Evolutionary conservation across 2,329 filamentous ascomycete species (phyloP).

Genomic region (Aspergillus floridensis): DNA sequence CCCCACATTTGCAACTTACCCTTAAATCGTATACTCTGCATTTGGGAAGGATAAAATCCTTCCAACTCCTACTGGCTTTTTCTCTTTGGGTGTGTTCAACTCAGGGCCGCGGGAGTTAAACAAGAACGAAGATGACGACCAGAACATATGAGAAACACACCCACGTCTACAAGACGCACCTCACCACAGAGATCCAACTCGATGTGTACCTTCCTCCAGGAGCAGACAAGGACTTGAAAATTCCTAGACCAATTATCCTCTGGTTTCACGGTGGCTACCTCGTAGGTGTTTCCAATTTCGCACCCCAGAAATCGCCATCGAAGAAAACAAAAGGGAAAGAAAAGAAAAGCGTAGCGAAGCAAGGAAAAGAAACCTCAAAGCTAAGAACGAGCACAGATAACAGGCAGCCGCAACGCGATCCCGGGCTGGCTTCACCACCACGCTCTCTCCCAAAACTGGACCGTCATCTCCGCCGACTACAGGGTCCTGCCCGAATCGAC

Average conservation of each 20-base stretch:
- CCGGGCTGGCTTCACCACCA: background rate
- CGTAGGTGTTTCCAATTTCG: background rate
- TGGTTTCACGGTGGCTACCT: slow-evolving; percentile 1
- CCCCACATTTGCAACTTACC: too few species aligned
- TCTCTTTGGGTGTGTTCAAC: too few species aligned
- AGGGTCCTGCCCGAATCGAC: background rate
- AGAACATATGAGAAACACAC: background rate
- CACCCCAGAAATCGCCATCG: too few species aligned
- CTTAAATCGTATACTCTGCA: too few species aligned
- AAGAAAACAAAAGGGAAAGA: too few species aligned
- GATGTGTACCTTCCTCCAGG: background rate
- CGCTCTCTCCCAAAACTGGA: background rate
- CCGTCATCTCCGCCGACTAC: background rate
- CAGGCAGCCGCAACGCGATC: background rate
- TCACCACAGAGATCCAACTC: background rate
- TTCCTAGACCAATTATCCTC: background rate
- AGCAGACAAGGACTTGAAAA: background rate
- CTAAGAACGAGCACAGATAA: background rate
- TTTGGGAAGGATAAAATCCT: too few species aligned
- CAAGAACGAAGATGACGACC: background rate
- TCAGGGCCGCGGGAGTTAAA: too few species aligned
- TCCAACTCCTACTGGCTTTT: too few species aligned
- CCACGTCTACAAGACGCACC: background rate
- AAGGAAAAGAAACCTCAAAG: too few species aligned
- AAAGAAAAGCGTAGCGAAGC: too few species aligned